A percentile compares a stretch with the other conserved stretches of the same genome.
These are phyloP conservation scores for Pichia cabralensis DNA, from an alignment of 805 yeast species.

Conservation along the genomic window DNA sequence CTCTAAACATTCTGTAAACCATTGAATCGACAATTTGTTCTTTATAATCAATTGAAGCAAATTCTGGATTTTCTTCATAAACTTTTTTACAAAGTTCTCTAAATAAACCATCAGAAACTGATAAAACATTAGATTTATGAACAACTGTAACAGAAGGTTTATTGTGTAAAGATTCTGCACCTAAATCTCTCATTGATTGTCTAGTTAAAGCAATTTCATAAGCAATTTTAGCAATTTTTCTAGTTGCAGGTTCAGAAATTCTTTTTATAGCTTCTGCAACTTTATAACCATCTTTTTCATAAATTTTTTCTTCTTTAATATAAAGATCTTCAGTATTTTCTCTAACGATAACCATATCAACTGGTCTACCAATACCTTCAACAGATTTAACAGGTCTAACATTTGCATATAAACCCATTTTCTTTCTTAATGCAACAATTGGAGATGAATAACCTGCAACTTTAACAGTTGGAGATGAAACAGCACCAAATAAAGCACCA, in stretches of 20 bases:
- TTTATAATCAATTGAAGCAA: constrained; percentile 54
- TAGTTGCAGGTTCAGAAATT: constrained; percentile 80
- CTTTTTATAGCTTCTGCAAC: constrained; percentile 98
- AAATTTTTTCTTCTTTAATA: constrained; percentile 83
- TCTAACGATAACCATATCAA: constrained; percentile 95
- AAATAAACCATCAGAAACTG: constrained; percentile 90
- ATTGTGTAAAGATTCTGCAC: constrained; percentile 40
- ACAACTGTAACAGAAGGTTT: constrained; percentile 77
- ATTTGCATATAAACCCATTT: constrained; percentile 88
- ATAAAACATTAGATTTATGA: constrained; percentile 91
- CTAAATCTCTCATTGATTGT: constrained; percentile 62
- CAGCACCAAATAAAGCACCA: constrained; percentile 97
- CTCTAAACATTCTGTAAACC: constrained; percentile 98
- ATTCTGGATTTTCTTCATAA: constrained; percentile 49
- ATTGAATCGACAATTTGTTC: constrained; percentile 98
- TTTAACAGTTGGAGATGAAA: constrained; percentile 86
- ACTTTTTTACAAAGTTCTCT: constrained; percentile 71
- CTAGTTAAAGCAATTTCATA: constrained; percentile 89
- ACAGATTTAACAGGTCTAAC: constrained; percentile 97
- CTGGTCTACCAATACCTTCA: constrained; percentile 74
- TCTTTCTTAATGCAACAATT: constrained; percentile 96
- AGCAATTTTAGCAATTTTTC: constrained; percentile 83
- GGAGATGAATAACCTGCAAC: constrained; percentile 98
- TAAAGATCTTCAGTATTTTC: constrained; percentile 98
- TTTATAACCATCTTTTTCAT: constrained; percentile 70